These are phyloP conservation scores for Trichophyton benhamiae DNA, from an alignment of 2,329 filamentous ascomycete species.

Conservation along the genomic window DNA sequence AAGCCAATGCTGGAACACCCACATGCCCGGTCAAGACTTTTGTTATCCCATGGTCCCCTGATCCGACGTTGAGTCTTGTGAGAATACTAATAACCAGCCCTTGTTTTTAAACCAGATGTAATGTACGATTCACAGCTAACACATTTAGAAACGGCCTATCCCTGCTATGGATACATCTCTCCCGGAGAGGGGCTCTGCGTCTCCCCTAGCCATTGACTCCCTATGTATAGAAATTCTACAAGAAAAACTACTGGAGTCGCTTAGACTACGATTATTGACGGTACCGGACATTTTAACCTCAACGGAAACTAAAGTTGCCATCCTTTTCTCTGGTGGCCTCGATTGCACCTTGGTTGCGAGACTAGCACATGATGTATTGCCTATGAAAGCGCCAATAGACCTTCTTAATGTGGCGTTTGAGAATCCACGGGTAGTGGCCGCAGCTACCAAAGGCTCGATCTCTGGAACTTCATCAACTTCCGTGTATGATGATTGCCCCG, in stretches of 20 bases:
- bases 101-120: not conserved
- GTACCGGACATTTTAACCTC: slow-evolving; percentile 45
- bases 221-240: slow-evolving; percentile 43
- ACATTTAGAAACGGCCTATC: slow-evolving; percentile 22
- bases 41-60: slow-evolving; percentile 1
- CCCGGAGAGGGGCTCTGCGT: slow-evolving; percentile 22
- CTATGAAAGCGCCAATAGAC: slow-evolving; percentile 58
- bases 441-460: slow-evolving; percentile 35
- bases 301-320: slow-evolving; percentile 44
- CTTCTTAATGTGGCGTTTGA: slow-evolving; percentile 94
- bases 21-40: not conserved
- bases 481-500: slow-evolving; percentile 71
- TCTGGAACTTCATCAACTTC: slow-evolving; percentile 13
- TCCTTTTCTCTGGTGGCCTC: slow-evolving; percentile 87
- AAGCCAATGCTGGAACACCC: not conserved
- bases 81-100: not conserved
- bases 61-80: not conserved
- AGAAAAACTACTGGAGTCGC: slow-evolving; percentile 46
- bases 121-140: not conserved
- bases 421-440: slow-evolving; percentile 63
- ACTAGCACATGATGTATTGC: slow-evolving; percentile 64
- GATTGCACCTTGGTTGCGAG: slow-evolving; percentile 85
- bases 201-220: slow-evolving; percentile 30
- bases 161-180: slow-evolving; percentile 33
- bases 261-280: slow-evolving; percentile 51